A percentile compares a stretch with the other conserved stretches of the same genome.
These are phyloP conservation scores for Aspergillus calidoustus DNA, from an alignment of 2,329 filamentous ascomycete species.

Conservation along the genomic window DNA sequence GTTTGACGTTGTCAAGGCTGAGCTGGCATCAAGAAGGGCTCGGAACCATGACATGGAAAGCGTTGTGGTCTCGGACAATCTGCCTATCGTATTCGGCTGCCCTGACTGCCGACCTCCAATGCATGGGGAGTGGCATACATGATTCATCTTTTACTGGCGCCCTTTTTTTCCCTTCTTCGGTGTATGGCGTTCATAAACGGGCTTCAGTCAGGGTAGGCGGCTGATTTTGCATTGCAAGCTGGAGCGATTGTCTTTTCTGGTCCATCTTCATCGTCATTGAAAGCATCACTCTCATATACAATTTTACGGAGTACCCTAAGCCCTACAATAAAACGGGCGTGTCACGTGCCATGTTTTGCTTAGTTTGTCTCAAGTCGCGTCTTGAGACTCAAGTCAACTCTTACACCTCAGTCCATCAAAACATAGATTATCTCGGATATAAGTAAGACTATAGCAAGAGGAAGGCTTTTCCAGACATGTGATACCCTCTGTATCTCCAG, in stretches of 20 bases:
- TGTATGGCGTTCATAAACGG: conserved; percentile 16
- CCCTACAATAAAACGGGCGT: conserved; percentile 6
- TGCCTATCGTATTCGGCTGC: conserved; percentile 44
- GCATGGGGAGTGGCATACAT: conserved; percentile 38
- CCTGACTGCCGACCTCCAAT: conserved; percentile 32
- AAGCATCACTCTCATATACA: not conserved
- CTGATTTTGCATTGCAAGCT: conserved; percentile 19
- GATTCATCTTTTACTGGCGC: conserved; percentile 19
- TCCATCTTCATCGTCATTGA: not conserved
- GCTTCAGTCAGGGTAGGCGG: conserved; percentile 12
- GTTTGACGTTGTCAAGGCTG: conserved; percentile 42
- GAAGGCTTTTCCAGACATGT: conserved; percentile 3
- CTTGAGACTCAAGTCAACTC: not conserved
- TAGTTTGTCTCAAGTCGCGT: conserved; percentile 18
- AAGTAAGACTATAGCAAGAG: not conserved
- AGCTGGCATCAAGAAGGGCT: conserved; percentile 35
- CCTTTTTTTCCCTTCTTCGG: conserved; percentile 6
- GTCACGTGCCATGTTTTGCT: conserved; percentile 20
- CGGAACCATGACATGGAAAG: conserved; percentile 40
- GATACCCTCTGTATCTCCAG: not conserved
- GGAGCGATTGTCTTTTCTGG: conserved; percentile 6
- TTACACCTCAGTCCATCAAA: not conserved
- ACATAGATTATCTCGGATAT: not conserved
- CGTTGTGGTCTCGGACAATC: conserved; percentile 38
- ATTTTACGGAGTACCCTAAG: conserved; percentile 10